phyloP scores from a whole-genome alignment of 305 asterid species.

The Caryopteris hybrid region DNA sequence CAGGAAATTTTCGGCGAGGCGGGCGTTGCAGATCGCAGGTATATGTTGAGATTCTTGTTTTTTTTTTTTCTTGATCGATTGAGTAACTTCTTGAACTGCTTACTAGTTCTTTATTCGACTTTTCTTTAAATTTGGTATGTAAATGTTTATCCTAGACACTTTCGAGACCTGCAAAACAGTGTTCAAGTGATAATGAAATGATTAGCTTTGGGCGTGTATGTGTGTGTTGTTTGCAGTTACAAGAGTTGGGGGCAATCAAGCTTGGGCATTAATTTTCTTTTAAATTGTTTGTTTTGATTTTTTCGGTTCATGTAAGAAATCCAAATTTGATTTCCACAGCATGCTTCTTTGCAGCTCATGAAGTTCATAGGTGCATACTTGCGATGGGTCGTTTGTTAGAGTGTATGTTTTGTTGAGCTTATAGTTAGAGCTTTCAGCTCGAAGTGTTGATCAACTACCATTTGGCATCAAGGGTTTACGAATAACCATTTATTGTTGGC shows the following conservation, averaged over 20 bases:
- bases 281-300: not conserved
- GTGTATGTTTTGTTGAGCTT: not conserved
- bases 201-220: not conserved
- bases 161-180: not conserved
- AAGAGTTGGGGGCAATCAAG: not conserved
- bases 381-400: not conserved
- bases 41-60: not conserved
- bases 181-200: not conserved
- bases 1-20: not conserved
- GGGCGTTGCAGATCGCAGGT: conserved; percentile 17
- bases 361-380: not conserved
- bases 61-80: not conserved
- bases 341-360: not conserved
- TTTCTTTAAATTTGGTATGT: not conserved
- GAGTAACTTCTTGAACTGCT: not conserved
- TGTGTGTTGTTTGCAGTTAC: not conserved
- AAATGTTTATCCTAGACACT: not conserved
- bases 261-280: not conserved
- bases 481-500: not conserved
- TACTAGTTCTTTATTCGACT: not conserved
- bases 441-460: not conserved
- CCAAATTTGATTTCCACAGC: not conserved
- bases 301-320: not conserved
- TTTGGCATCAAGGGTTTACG: not conserved
- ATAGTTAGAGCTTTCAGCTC: not conserved